Conservation (phyloP, 345 rosid species). For the Camelina sativa region DNA sequence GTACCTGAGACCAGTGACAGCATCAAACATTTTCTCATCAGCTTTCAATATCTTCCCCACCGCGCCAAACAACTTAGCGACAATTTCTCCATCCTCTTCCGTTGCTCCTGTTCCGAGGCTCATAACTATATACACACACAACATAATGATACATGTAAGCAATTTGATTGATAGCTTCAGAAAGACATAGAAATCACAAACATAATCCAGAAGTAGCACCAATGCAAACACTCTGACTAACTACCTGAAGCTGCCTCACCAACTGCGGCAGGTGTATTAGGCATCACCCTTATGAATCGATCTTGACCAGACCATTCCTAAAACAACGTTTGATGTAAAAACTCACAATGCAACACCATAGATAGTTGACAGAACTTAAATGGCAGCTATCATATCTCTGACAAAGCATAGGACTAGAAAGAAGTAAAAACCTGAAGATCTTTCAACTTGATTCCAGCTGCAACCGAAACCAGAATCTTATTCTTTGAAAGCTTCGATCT, state of each 20-base stretch:
- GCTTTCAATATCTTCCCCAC: conserved; percentile 89
- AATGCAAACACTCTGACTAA: background rate
- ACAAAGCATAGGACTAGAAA: background rate
- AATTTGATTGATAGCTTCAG: background rate
- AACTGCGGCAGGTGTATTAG: conserved; percentile 92
- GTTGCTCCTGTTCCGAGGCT: conserved; percentile 81
- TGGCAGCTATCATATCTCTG: background rate
- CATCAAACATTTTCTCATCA: conserved; percentile 89
- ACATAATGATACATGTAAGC: background rate
- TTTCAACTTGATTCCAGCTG: conserved; percentile 80
- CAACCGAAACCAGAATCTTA: conserved; percentile 89
- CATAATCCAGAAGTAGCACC: background rate
- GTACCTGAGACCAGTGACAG: conserved; percentile 91
- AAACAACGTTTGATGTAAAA: background rate
- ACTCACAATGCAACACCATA: conserved; percentile 1
- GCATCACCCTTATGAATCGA: conserved; percentile 85
- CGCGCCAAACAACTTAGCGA: conserved; percentile 72
- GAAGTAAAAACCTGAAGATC: conserved; percentile 72
- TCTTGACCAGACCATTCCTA: conserved; percentile 90
- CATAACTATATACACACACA: conserved; percentile 51
- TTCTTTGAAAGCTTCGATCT: conserved; percentile 63
- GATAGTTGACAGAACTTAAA: background rate
- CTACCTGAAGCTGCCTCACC: conserved; percentile 86
- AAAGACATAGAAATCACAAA: conserved; percentile 14
- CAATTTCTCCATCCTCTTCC: conserved; percentile 74